Base-by-base conservation (phyloP, 2,329 filamentous ascomycete genomes). In the Trematosphaeria pertusa region DNA sequence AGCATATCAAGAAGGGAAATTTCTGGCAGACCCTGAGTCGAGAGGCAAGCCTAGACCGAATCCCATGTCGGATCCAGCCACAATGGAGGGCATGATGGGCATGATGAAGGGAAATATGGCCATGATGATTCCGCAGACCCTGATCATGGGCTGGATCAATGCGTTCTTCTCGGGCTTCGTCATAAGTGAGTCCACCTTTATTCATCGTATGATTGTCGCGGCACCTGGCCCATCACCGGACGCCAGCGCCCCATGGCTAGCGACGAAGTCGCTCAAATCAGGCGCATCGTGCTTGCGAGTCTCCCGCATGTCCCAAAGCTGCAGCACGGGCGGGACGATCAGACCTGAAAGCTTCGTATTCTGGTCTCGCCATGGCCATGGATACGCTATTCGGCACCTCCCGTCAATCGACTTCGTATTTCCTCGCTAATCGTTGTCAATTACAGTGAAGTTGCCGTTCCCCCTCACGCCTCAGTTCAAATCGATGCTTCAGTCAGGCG, bases 51-150 rank as follows among this genome's bases (percentile, higher is more conserved):
- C 91, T 3, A 87, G 91, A 15, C 85, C 90, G 28, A 99, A 97
- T 75, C 94, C 94, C 3, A 91, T 99, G 84, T 89, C 88, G 9
- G 94, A 99, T 72, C 95, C 95, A 17, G 88, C 88, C 37, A 91
- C 90, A 48, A 99, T 99, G 94, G 95, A 99, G 70, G 93, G 92
- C 60, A 99, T 99, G 94, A 99, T 99, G 94, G 93, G 94, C 60
- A 96, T 96, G 91, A 96, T 99, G 90, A 99, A 99, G 83, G 92
- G 92, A 47, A 96, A 99, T 71, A 96, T 99, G 89, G 93, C 94
- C 56, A 99, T 97, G 94, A 97, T 99, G 79, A 91, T 99, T 48
- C 94, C 94, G 37, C 96, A 99, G 75, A 97, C 92, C 5, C 76
- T 99, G 70, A 99, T 99, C 61, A 99, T 99, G 94, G 94, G 93